Conservation (phyloP, 179 eudicot genomes). For the Patellifolia procumbens region DNA sequence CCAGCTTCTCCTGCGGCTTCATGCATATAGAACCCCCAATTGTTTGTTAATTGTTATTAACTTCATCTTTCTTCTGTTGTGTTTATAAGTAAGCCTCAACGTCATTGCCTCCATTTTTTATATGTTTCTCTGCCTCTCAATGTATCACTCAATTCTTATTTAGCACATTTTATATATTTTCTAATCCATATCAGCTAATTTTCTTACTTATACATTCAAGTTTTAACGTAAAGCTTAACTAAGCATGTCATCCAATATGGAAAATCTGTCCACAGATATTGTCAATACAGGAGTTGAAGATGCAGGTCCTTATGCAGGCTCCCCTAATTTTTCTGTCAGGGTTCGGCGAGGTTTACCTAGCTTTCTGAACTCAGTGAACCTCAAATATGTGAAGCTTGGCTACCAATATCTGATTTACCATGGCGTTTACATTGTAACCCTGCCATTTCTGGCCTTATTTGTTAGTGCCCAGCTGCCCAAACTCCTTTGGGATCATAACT, state of each 20-base stretch:
- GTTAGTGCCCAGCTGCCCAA: constrained; percentile 41
- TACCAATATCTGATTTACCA: constrained; percentile 55
- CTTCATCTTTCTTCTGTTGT: constrained; percentile 8
- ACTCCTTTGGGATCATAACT: constrained; percentile 34
- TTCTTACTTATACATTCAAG: not conserved
- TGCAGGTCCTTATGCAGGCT: constrained; percentile 56
- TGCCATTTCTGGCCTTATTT: constrained; percentile 39
- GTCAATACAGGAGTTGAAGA: constrained; percentile 48
- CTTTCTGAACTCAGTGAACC: constrained; percentile 56
- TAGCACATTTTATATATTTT: not conserved
- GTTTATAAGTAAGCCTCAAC: constrained; percentile 1
- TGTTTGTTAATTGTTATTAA: constrained; percentile 14
- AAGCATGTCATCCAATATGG: constrained; percentile 34
- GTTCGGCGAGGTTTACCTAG: constrained; percentile 63
- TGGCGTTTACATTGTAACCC: constrained; percentile 42
- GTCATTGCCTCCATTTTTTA: constrained; percentile 12
- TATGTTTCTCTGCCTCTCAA: not conserved
- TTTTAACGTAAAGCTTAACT: too few relatives aligned
- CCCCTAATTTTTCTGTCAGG: constrained; percentile 52
- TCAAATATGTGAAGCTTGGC: constrained; percentile 66
- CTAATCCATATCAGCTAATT: not conserved
- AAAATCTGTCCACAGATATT: constrained; percentile 56
- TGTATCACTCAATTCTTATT: constrained; percentile 1
- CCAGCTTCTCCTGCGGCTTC: constrained; percentile 22
- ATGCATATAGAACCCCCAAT: constrained; percentile 21